Evolutionary conservation across 164 flowering plant genomes (phyloP).

Genomic region (Platanus orientalis): DNA sequence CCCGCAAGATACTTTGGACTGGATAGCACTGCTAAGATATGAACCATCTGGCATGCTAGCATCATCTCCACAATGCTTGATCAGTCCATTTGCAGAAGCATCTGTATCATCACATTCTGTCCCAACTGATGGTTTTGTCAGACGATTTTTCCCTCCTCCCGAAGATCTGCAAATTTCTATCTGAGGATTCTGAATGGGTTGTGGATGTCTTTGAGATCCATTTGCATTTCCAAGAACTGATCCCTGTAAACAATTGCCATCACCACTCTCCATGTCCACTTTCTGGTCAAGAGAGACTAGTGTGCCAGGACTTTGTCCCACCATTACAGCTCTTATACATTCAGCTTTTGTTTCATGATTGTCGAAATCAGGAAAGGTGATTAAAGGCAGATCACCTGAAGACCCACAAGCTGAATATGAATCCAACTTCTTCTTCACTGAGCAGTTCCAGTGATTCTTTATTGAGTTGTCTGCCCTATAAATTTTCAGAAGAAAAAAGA

Average conservation of each 20-base stretch:
- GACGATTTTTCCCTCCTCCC: slow-evolving; percentile 5
- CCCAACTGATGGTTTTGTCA: not conserved
- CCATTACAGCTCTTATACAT: not conserved
- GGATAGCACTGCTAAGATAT: slow-evolving; percentile 2
- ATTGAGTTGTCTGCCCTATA: slow-evolving; percentile 57
- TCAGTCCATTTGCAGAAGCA: not conserved
- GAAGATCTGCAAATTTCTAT: not conserved
- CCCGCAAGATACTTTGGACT: not conserved
- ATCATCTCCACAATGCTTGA: not conserved
- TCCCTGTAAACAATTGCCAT: slow-evolving; percentile 6
- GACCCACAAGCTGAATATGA: slow-evolving; percentile 7
- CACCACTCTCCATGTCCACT: not conserved
- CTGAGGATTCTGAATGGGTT: not conserved
- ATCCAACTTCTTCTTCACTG: slow-evolving; percentile 42
- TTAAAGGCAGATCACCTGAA: slow-evolving; percentile 3
- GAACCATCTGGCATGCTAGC: slow-evolving; percentile 7
- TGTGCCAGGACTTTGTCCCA: not conserved
- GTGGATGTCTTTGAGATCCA: slow-evolving; percentile 4
- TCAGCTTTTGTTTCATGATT: slow-evolving; percentile 4
- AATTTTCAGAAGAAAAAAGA: not conserved
- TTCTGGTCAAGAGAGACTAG: slow-evolving; percentile 7
- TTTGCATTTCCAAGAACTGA: slow-evolving; percentile 17
- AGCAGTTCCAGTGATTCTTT: slow-evolving; percentile 65
- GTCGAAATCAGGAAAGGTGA: slow-evolving; percentile 1
- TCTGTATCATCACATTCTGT: not conserved